These are phyloP conservation scores for Amanita fuliginea DNA, from an alignment of 768 basidiomycete genomes.

Conservation along the genomic window DNA sequence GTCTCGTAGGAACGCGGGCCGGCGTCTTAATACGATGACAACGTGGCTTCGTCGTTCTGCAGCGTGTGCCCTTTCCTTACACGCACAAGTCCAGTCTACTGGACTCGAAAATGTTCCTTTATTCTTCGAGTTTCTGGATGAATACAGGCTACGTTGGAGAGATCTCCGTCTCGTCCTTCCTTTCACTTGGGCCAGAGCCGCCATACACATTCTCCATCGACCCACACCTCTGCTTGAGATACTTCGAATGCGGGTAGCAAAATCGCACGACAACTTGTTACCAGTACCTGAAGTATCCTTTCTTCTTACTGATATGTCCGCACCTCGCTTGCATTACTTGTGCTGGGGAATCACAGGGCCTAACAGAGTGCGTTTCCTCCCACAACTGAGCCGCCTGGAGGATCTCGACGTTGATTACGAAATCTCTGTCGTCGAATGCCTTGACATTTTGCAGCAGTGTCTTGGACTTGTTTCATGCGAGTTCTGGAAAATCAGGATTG, in stretches of 20 bases:
- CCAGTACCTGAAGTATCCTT: neutral
- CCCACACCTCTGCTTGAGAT: constrained; percentile 11
- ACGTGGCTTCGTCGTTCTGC: constrained; percentile 13
- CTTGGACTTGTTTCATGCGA: constrained; percentile 7
- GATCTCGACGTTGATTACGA: constrained; percentile 8
- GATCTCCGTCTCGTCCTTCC: constrained; percentile 12
- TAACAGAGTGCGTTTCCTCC: neutral
- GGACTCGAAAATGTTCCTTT: constrained; percentile 9
- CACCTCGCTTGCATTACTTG: constrained; percentile 3
- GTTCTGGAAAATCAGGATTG: constrained; percentile 3
- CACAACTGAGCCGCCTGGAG: constrained; percentile 1
- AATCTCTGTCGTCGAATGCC: constrained; percentile 6
- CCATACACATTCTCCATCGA: constrained; percentile 8
- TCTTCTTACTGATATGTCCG: neutral
- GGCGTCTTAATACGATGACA: constrained; percentile 11
- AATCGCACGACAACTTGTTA: neutral
- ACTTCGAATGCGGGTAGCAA: constrained; percentile 7
- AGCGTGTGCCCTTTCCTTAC: constrained; percentile 10
- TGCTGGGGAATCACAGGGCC: constrained; percentile 2
- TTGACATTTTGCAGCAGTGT: constrained; percentile 6
- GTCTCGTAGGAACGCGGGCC: constrained; percentile 6
- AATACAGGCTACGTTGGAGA: constrained; percentile 9
- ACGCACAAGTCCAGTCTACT: constrained; percentile 9
- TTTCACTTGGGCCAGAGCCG: neutral
- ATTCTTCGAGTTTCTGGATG: constrained; percentile 8